Conservation (phyloP, 1,284 basidiomycete species). For the Flammula alnicola region DNA sequence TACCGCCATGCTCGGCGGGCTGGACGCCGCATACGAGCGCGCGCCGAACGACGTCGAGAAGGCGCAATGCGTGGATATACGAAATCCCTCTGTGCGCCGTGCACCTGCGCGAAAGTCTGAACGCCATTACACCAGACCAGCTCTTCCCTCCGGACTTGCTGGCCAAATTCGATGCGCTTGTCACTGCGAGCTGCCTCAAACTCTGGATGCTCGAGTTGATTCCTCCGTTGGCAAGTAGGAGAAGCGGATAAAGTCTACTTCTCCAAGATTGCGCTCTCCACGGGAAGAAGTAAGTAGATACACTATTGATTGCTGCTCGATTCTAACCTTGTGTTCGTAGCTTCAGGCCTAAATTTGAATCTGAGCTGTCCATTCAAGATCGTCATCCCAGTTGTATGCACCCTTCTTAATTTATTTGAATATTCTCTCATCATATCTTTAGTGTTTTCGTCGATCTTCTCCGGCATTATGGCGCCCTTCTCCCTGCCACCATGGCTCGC, state of each 20-base stretch:
- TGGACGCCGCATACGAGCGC: constrained; percentile 69
- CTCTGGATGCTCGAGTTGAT: constrained; percentile 88
- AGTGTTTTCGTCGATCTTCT: constrained; percentile 88
- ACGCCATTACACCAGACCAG: constrained; percentile 69
- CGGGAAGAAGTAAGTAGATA: constrained; percentile 84
- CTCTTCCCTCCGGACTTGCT: constrained; percentile 71
- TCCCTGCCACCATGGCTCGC: constrained; percentile 81
- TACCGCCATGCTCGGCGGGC: constrained; percentile 65
- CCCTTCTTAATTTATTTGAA: not conserved
- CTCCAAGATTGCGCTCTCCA: constrained; percentile 84
- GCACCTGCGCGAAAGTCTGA: constrained; percentile 85
- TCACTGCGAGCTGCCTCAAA: constrained; percentile 84
- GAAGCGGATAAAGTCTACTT: constrained; percentile 79
- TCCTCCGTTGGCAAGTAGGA: constrained; percentile 75
- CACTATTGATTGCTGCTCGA: not conserved
- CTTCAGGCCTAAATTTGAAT: constrained; percentile 84
- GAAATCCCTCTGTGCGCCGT: constrained; percentile 82
- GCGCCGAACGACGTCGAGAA: constrained; percentile 76
- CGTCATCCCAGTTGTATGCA: constrained; percentile 77
- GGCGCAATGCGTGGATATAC: constrained; percentile 92
- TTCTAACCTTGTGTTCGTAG: constrained; percentile 43
- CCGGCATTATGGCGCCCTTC: constrained; percentile 73
- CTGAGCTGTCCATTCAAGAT: constrained; percentile 83
- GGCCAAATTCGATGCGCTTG: constrained; percentile 80
- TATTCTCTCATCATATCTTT: not conserved